Conservation (phyloP, 108 stramenopile species). For the Nitzschia sp. region DNA sequence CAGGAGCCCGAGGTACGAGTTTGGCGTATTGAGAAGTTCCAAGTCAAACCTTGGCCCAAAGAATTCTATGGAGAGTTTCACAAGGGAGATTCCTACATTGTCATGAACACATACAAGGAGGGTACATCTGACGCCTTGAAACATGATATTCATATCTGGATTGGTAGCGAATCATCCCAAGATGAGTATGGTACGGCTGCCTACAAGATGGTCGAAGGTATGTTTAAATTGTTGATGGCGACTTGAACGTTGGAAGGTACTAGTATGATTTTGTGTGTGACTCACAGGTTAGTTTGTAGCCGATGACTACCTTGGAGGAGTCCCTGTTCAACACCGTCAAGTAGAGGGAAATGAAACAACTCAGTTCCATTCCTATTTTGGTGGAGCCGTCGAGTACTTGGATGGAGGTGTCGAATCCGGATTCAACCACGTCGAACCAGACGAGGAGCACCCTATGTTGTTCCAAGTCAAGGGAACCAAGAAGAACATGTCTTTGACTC, state of each 20-base stretch:
- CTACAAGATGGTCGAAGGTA: constrained; percentile 83
- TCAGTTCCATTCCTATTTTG: constrained; percentile 58
- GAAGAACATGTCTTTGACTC: constrained; percentile 35
- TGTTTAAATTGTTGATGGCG: neutral
- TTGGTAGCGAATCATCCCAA: constrained; percentile 78
- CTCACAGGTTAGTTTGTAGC: constrained; percentile 16
- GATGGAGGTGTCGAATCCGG: constrained; percentile 86
- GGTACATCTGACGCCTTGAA: constrained; percentile 26
- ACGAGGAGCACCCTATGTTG: constrained; percentile 56
- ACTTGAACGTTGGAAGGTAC: too few relatives aligned
- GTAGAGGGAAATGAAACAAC: constrained; percentile 74
- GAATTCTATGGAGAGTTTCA: constrained; percentile 78
- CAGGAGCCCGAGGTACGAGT: constrained; percentile 54
- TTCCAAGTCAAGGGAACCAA: constrained; percentile 51
- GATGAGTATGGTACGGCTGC: constrained; percentile 91
- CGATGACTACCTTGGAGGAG: constrained; percentile 82
- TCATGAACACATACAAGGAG: constrained; percentile 61
- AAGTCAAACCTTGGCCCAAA: constrained; percentile 49
- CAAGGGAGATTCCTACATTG: constrained; percentile 89
- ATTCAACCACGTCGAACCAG: constrained; percentile 76
- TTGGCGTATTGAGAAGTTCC: constrained; percentile 89
- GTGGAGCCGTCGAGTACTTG: constrained; percentile 66
- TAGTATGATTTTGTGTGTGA: too few relatives aligned
- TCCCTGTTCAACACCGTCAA: constrained; percentile 89
- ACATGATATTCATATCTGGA: constrained; percentile 82